Conservation (phyloP, 2,329 filamentous ascomycete genomes). For the Parastagonospora nodorum region DNA sequence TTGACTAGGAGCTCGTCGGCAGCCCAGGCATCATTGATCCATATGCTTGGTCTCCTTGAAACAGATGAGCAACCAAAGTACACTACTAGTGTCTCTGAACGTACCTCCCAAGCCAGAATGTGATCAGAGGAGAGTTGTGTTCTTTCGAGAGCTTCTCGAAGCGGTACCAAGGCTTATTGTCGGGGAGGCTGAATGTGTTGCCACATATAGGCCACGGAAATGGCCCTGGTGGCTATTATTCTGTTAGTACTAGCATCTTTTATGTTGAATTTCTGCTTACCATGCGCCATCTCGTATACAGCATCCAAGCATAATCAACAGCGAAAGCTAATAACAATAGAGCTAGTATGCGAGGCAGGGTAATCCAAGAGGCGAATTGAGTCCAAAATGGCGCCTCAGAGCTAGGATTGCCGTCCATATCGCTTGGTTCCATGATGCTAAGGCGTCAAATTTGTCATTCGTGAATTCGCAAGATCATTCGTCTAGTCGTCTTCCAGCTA, state of each 20-base stretch:
- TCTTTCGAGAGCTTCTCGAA: constrained; percentile 59
- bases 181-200: constrained; percentile 61
- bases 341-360: neutral
- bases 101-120: constrained; percentile 57
- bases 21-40: constrained; percentile 53
- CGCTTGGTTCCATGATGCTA: too few species aligned
- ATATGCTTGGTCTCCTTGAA: constrained; percentile 36
- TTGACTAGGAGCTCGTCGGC: constrained; percentile 61
- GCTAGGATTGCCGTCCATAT: too few species aligned
- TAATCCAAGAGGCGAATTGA: neutral
- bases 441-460: too few species aligned
- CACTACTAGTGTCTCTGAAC: too few species aligned
- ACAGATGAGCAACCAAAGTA: neutral
- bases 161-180: constrained; percentile 62
- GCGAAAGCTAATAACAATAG: neutral
- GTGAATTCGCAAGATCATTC: too few species aligned
- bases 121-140: constrained; percentile 58
- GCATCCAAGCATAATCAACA: constrained; percentile 56
- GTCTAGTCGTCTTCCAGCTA: too few species aligned
- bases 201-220: constrained; percentile 60
- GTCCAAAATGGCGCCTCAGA: too few species aligned
- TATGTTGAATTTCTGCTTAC: constrained; percentile 24
- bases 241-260: neutral
- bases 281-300: constrained; percentile 56
- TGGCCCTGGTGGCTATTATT: constrained; percentile 57